Evolutionary conservation across 495 filamentous ascomycete species (phyloP), one percentile per base, ranked within the genome.

Genomic region (Aspergillus egyptiacus): DNA sequence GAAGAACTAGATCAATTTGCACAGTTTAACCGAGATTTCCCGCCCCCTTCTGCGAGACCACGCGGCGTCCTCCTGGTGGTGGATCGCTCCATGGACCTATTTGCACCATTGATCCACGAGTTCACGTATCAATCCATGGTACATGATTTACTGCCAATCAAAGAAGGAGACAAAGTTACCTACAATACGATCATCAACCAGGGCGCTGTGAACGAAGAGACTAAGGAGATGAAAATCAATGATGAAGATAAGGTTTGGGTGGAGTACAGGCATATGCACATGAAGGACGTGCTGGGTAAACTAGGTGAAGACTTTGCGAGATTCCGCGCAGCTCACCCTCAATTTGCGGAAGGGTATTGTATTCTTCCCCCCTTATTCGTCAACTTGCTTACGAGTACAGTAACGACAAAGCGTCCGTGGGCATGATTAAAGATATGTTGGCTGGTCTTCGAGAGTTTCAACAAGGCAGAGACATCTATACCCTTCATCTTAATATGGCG

Each of bases 41-140:
- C 91, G 11, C 86, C 89, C 4, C 85, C 70, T 20, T 81, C 82
- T n/a, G 76, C 81, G 23, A 76, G 91, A 36, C 94, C 91, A 13
- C 82, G 86, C 41, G 91, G 88, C 11, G 79, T 90, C 6, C 75
- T 98, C 2, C 73, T 95, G 54, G 85, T 98, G 41, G 85, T 87
- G 1, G 93, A 98, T 69, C 79, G 93, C 46, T 87, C 89, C 9
- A 89, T 97, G 84, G 93, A 98, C 62, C 58, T 96, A 1, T 80
- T 83, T 61, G 79, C 93, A 14, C 94, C 93, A 5, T 60, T 96
- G 8, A 46, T 97, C 8, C 93, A 98, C 65, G 93, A 98, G 58
- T 97, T 98, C 59, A 97, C 94, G 8, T 98, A 96, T 62, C 93
- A 97, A 65, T 88, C 91, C 22, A 97, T 98, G 91, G 89, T 87